Conservation (phyloP, 2,329 filamentous ascomycete genomes). For the Fusarium sp. region DNA sequence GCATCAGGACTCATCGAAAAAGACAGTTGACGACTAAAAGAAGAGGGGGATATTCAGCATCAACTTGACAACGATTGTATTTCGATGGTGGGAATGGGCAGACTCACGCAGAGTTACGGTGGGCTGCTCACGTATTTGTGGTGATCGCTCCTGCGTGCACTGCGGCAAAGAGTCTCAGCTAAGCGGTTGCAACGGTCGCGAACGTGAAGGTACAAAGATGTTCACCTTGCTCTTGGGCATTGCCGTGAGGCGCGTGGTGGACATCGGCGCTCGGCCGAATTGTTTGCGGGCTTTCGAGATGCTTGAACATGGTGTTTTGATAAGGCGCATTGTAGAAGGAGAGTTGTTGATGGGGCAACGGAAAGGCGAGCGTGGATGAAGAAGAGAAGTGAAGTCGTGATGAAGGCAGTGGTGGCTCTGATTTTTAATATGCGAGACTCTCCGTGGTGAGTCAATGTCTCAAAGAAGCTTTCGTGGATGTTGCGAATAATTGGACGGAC, state of each 20-base stretch:
- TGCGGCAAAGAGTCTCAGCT: too few species aligned
- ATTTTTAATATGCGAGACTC: accelerated
- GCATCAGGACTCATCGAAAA: too few species aligned
- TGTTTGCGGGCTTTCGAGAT: accelerated
- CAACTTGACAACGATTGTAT: too few species aligned
- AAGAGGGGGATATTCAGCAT: too few species aligned
- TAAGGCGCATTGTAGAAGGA: not conserved
- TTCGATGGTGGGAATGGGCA: too few species aligned
- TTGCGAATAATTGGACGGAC: not conserved
- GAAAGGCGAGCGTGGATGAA: not conserved
- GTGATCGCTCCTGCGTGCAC: too few species aligned
- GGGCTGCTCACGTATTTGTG: too few species aligned
- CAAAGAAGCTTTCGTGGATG: not conserved
- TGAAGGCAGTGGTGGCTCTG: not conserved
- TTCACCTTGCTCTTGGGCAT: not conserved
- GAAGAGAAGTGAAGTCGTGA: not conserved
- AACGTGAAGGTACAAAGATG: not conserved
- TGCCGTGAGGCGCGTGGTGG: accelerated
- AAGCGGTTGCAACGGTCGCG: not conserved
- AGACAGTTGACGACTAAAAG: too few species aligned
- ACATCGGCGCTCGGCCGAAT: not conserved
- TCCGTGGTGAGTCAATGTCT: too few species aligned
- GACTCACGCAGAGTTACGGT: too few species aligned
- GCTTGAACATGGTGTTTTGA: not conserved
- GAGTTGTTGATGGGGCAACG: not conserved